These are phyloP conservation scores for Trifolium dubium DNA, from an alignment of 306 rosid genomes.

Conservation along the genomic window DNA sequence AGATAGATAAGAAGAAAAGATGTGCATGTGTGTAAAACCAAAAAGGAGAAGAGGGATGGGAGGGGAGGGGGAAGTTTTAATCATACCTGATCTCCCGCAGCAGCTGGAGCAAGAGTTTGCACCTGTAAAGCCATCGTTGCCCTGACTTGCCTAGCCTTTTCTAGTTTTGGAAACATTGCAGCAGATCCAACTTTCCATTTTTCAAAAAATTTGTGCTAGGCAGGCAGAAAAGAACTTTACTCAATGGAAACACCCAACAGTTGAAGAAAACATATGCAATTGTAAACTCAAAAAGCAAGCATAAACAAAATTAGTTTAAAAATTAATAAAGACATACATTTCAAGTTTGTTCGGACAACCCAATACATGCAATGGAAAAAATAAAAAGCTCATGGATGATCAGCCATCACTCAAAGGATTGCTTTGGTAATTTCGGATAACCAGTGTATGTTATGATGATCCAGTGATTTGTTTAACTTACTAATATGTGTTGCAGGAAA, in stretches of 20 bases:
- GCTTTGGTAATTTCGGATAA: constrained; percentile 9
- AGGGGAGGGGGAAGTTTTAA: constrained; percentile 13
- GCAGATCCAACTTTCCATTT: constrained; percentile 86
- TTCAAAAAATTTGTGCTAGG: constrained; percentile 92
- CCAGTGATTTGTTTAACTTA: background rate
- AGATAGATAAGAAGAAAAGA: constrained; percentile 9
- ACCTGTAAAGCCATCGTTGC: constrained; percentile 81
- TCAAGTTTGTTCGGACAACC: constrained; percentile 23
- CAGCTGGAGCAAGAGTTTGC: constrained; percentile 61
- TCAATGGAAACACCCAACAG: constrained; percentile 42
- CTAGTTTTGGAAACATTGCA: constrained; percentile 80
- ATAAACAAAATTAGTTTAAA: constrained; percentile 23
- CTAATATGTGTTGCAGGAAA: background rate
- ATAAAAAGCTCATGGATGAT: constrained; percentile 25
- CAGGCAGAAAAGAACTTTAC: constrained; percentile 39
- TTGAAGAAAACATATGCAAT: constrained; percentile 34
- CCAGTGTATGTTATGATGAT: background rate
- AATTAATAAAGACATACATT: constrained; percentile 23
- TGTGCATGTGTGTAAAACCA: background rate
- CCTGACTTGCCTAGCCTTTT: constrained; percentile 84
- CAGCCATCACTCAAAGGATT: constrained; percentile 23
- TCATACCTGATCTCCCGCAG: constrained; percentile 66
- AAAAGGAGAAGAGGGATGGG: background rate
- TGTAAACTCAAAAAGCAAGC: constrained; percentile 29
- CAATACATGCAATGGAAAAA: constrained; percentile 24